phyloP scores from a whole-genome alignment of 768 basidiomycete genomes.

The Calocybe gangraenosa region DNA sequence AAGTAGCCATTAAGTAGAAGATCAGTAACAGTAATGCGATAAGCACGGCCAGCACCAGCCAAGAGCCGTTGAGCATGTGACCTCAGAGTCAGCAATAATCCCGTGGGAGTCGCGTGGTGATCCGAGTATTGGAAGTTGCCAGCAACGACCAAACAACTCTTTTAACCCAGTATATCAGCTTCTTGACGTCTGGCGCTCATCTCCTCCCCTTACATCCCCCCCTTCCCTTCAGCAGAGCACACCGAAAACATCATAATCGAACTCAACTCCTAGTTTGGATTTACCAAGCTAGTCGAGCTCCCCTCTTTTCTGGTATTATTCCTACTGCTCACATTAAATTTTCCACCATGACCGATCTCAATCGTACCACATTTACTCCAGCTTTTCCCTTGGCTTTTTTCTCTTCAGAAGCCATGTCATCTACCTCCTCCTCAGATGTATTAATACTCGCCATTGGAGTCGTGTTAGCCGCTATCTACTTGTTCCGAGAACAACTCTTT shows the following conservation, averaged over 20 bases:
- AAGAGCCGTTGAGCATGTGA: neutral
- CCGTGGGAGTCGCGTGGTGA: conserved; percentile 16
- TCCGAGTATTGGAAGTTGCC: conserved; percentile 17
- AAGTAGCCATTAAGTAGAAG: too few species aligned
- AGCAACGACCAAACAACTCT: conserved; percentile 17
- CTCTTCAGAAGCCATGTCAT: conserved; percentile 43
- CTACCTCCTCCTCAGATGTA: conserved; percentile 66
- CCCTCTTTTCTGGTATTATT: conserved; percentile 18
- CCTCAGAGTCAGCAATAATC: neutral
- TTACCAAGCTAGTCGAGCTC: conserved; percentile 22
- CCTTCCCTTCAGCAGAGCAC: too few species aligned
- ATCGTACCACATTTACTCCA: conserved; percentile 37
- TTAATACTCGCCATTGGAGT: conserved; percentile 71
- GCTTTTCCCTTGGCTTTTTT: conserved; percentile 29
- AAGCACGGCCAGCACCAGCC: neutral
- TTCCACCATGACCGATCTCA: conserved; percentile 27
- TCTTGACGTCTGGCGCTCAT: conserved; percentile 12
- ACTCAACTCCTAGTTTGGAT: conserved; percentile 15
- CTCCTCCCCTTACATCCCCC: conserved; percentile 7
- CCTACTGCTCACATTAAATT: conserved; percentile 15
- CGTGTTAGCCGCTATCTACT: conserved; percentile 70
- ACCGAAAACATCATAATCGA: neutral
- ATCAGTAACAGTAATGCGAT: conserved; percentile 5
- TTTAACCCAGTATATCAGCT: too few species aligned
- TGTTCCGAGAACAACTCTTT: conserved; percentile 82